A percentile compares a stretch with the other conserved stretches of the same genome.
Conservation (phyloP, 2,329 filamentous ascomycete species). For the Ophiosphaerella korrae region DNA sequence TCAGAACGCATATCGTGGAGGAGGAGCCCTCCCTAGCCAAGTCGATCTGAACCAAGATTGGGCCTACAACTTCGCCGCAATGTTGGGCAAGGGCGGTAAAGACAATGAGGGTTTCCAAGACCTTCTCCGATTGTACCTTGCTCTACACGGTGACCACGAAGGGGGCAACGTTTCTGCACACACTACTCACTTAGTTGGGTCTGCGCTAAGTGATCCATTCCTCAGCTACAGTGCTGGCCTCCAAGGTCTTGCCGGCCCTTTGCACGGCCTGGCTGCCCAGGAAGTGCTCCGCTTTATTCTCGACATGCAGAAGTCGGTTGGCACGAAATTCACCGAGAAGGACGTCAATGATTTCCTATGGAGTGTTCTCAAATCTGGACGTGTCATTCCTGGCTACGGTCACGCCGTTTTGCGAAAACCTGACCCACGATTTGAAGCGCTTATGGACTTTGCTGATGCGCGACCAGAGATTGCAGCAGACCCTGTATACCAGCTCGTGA, state of each 20-base stretch:
- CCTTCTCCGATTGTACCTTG: conserved; percentile 88
- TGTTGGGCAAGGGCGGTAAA: conserved; percentile 87
- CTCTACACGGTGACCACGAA: conserved; percentile 97
- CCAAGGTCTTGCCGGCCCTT: conserved; percentile 90
- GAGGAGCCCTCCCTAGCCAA: conserved; percentile 75
- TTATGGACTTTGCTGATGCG: conserved; percentile 91
- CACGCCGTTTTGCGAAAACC: conserved; percentile 96
- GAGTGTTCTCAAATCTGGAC: conserved; percentile 89
- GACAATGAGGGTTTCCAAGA: conserved; percentile 96
- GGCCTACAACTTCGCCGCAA: conserved; percentile 97
- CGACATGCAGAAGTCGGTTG: conserved; percentile 91
- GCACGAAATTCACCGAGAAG: conserved; percentile 74
- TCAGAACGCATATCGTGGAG: conserved; percentile 80
- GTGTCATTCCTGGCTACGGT: conserved; percentile 92
- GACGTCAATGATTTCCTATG: conserved; percentile 91
- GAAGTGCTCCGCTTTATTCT: conserved; percentile 97
- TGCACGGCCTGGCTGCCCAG: conserved; percentile 92
- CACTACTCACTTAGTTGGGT: conserved; percentile 91
- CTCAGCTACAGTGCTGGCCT: conserved; percentile 95
- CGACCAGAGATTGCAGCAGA: conserved; percentile 84
- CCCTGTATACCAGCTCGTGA: conserved; percentile 91
- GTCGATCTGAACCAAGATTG: conserved; percentile 89
- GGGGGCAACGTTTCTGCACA: conserved; percentile 98
- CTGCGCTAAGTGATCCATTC: conserved; percentile 92
- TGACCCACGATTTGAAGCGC: conserved; percentile 91